Evolutionary conservation across 2,329 filamentous ascomycete species (phyloP).

Genomic region (Trichoderma sp.): DNA sequence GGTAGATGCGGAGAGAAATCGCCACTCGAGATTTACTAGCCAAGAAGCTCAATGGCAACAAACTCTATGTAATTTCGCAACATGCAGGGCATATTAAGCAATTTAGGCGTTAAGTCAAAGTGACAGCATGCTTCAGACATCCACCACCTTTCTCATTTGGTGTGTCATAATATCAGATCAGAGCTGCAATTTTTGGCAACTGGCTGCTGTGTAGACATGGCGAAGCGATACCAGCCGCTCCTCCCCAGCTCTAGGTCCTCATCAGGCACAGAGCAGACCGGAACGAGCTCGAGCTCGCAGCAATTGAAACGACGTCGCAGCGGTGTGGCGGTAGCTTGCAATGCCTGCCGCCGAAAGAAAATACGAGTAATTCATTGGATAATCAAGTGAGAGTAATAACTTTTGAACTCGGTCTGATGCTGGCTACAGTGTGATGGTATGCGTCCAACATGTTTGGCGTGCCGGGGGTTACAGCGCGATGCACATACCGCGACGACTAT

Average conservation of each 20-base stretch:
- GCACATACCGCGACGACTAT: slow-evolving; percentile 26
- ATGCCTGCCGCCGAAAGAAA: not conserved
- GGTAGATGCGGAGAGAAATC: not conserved
- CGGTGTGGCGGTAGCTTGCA: too few relatives aligned
- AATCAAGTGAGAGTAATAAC: not conserved
- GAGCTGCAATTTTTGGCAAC: not conserved
- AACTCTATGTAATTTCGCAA: too few relatives aligned
- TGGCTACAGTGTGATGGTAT: slow-evolving; percentile 27
- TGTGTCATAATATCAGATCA: not conserved
- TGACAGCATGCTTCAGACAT: not conserved
- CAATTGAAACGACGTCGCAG: not conserved
- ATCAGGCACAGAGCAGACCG: not conserved
- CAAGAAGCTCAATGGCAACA: too few relatives aligned
- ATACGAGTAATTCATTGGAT: not conserved
- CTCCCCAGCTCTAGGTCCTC: not conserved
- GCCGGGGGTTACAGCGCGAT: slow-evolving; percentile 21
- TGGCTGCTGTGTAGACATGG: not conserved
- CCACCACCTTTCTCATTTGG: not conserved
- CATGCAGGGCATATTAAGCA: not conserved
- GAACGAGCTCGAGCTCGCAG: not conserved
- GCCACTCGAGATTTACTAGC: not conserved
- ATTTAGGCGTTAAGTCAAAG: not conserved
- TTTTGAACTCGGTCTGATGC: not conserved
- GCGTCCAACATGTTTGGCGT: slow-evolving; percentile 27
- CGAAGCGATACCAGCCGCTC: not conserved